Base-by-base conservation (phyloP, 768 basidiomycete genomes). In the Dioszegia crocea region DNA sequence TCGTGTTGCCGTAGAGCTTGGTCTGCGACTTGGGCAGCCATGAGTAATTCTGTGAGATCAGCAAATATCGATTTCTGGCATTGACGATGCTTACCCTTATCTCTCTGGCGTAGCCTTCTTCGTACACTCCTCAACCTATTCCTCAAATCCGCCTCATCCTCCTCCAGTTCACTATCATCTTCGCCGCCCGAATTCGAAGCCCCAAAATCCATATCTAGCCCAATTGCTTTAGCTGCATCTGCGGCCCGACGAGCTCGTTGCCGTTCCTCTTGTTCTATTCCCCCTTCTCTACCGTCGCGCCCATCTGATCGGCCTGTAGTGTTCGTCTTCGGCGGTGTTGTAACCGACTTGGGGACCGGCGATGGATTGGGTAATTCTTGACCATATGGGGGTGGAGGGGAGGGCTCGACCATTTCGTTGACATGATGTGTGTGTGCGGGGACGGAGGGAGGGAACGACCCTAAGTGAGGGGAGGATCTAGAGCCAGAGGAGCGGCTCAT, bases 321-420 rank as follows among this genome's bases (percentile, higher is more conserved):
- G 19, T 52, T 31, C 0, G 40, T 60, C 12, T 56, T 60, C 5
- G 63, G 64, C 2, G 21, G 52, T 2, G 62, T 21, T 40, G 36
- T 27, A 19, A 17, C 12, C 40, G 46, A 21, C 16, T 24, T 23
- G 2, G 49, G 41, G 19, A 24, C 21, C 5, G 44, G 27, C 23
- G 26, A 49, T 26, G 31, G 1, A 29, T 33, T 26, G 16, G 55
- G 58, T 2, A 67, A 63, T 12, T 60, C 59, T 19, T 56, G 63
- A 30, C 70, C 70, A 31, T 71, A 71, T 11, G 70, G 70, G 14
- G 70, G 70, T 9, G 70, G 70, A n/a, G 70, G 70, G 2, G 70
- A 71, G 2, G 70, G 61, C 44, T 71, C 50, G 2, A 60, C 60
- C 1, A 54, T 17, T 1, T 57, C 46, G 21, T 26, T 19, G 14